Evolutionary conservation across 805 yeast genomes (phyloP).

Genomic region (Myxozyma lipomycoides): DNA sequence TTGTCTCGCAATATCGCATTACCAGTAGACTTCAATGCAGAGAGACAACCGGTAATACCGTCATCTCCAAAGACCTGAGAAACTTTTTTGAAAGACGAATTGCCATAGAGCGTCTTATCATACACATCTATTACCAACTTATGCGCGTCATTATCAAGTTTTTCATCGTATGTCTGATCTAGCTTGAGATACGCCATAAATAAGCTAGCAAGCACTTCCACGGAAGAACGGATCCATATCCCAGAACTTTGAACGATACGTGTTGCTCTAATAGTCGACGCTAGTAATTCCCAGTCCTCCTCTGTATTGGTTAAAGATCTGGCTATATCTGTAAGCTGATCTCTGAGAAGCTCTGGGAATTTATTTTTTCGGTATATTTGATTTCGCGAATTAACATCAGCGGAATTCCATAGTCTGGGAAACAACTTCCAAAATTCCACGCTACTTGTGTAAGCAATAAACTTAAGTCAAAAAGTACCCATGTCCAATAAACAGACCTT

Average conservation of each 20-base stretch:
- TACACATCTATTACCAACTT: constrained; percentile 7
- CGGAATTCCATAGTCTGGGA: constrained; percentile 4
- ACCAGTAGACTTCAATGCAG: background rate
- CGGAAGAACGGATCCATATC: constrained; percentile 13
- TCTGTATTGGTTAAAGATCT: background rate
- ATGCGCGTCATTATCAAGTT: background rate
- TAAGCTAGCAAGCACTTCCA: constrained; percentile 11
- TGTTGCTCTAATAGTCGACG: constrained; percentile 2
- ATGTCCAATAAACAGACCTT: too few species aligned
- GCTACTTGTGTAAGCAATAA: constrained; percentile 4
- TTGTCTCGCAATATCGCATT: constrained; percentile 33
- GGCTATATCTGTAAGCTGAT: background rate
- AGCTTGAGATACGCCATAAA: constrained; percentile 6
- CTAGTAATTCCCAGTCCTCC: background rate
- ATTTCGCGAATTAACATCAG: background rate
- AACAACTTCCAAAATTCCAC: constrained; percentile 17
- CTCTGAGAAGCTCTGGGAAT: constrained; percentile 12
- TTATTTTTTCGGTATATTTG: constrained; percentile 16
- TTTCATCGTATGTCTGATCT: background rate
- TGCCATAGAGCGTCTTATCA: constrained; percentile 15
- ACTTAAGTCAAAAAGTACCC: background rate
- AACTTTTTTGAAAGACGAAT: constrained; percentile 18
- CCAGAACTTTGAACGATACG: background rate
- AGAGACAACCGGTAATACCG: constrained; percentile 5
- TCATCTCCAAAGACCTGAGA: constrained; percentile 5